These are phyloP conservation scores for Claviceps sp. DNA, from an alignment of 2,329 filamentous ascomycete species.

Conservation along the genomic window DNA sequence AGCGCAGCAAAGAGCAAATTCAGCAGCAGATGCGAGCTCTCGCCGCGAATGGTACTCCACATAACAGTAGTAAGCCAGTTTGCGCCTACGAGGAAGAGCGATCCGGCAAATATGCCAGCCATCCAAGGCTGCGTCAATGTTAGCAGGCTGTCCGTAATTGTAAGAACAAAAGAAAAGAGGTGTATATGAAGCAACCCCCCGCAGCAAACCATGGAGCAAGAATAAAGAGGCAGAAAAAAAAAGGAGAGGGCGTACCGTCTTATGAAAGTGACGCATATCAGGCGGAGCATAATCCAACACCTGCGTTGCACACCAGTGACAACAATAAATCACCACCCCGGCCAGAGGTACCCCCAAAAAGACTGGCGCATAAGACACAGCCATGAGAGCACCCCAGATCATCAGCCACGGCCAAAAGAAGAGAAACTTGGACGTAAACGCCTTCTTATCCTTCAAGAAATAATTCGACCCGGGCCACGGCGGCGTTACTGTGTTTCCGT, in stretches of 20 bases:
- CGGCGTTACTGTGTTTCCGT: constrained; percentile 56
- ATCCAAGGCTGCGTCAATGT: constrained; percentile 57
- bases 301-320: constrained; percentile 69
- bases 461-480: constrained; percentile 61
- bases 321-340: constrained; percentile 48
- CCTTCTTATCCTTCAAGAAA: constrained; percentile 62
- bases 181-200: too few relatives aligned
- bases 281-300: constrained; percentile 69
- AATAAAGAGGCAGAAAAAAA: not conserved
- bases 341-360: constrained; percentile 65
- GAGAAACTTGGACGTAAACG: constrained; percentile 71
- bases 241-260: constrained; percentile 48
- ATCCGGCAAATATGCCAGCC: constrained; percentile 81
- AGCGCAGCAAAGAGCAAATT: constrained; percentile 62
- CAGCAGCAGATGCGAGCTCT: constrained; percentile 46
- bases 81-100: constrained; percentile 66
- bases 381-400: constrained; percentile 55
- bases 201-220: not conserved
- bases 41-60: constrained; percentile 26
- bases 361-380: constrained; percentile 61
- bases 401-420: constrained; percentile 80
- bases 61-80: constrained; percentile 65
- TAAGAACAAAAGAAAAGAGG: too few relatives aligned
- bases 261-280: constrained; percentile 82
- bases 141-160: not conserved